Base-by-base conservation (phyloP, 2,329 filamentous ascomycete species). In the Fusarium sp. region DNA sequence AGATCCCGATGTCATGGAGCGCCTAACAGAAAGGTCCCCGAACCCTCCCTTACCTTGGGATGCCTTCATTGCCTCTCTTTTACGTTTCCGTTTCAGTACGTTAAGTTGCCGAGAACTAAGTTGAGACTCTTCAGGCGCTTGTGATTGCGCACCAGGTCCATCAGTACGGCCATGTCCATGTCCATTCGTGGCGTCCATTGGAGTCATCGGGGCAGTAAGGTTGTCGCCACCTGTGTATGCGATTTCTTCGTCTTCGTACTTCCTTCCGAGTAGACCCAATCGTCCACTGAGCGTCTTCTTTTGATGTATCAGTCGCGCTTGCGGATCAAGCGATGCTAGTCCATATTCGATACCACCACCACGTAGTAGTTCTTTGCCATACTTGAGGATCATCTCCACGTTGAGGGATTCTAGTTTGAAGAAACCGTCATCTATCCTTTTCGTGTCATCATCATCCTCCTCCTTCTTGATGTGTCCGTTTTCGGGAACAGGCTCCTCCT, bases 31-130 rank as follows among this genome's bases (percentile, higher is more conserved):
- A 56, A 99, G 86, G 79, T 99, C 96, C 48, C 97, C 94, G 50
- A 97, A 92, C 1, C 93, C 91, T 57, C 93, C 91, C 80, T 98
- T 98, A 72, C 92, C 95, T 62, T 95, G 87, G 0, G 88, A 93
- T 56, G 95, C 93, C 76, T 94, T 92, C 80, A 96, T 94, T 6
- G 94, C 91, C 75, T 97, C 93, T 75, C 92, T 90, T 82, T 98
- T 99, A 45, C 94, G 90, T 79, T 98, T 98, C 45, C 96, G 90
- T 81, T 98, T 98, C 13, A 99, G 84, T 56, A 96, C 93, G 77
- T 99, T 99, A 23, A 98, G 88, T 77, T 99, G 96, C 44, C 96
- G 90, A 67, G 96, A 95, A 83, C 96, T 98, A 55, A 99, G 85
- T 5, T 90, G 90, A 7, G 88, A 82, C 76, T 94, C 92, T 69